These are phyloP conservation scores for Naegleria lovaniensis DNA, from an alignment of 208 protist genomes.

Conservation along the genomic window DNA sequence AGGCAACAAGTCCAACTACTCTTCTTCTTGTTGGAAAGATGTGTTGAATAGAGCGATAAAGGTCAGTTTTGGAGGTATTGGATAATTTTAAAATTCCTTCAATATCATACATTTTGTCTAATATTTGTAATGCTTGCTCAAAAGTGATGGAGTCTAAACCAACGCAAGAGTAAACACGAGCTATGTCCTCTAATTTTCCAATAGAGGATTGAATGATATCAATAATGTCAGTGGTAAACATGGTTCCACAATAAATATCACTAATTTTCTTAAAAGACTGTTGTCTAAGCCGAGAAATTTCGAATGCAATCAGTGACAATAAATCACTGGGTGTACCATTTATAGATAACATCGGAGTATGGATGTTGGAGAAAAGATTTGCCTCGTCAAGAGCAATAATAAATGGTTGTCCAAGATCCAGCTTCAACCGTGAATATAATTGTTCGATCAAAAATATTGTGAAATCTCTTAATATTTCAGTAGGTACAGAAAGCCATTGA, in stretches of 20 bases:
- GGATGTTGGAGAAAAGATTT: background rate
- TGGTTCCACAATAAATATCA: conserved; percentile 3
- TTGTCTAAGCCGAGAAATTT: background rate
- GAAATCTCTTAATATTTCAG: too few species aligned
- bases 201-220: background rate
- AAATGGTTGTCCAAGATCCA: background rate
- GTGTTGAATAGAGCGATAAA: background rate
- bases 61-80: background rate
- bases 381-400: background rate
- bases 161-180: background rate
- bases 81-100: background rate
- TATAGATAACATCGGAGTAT: background rate
- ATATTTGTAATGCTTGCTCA: background rate
- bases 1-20: background rate
- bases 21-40: background rate
- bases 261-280: background rate
- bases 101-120: background rate
- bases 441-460: too few species aligned
- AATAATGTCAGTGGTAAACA: background rate
- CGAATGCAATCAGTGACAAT: background rate
- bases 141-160: background rate
- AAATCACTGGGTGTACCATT: background rate
- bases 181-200: background rate
- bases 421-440: too few species aligned
- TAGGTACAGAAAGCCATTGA: too few species aligned